Base-by-base conservation (phyloP, 2,329 filamentous ascomycete genomes). In the Ophiocordyceps polyrhachis-furcata region DNA sequence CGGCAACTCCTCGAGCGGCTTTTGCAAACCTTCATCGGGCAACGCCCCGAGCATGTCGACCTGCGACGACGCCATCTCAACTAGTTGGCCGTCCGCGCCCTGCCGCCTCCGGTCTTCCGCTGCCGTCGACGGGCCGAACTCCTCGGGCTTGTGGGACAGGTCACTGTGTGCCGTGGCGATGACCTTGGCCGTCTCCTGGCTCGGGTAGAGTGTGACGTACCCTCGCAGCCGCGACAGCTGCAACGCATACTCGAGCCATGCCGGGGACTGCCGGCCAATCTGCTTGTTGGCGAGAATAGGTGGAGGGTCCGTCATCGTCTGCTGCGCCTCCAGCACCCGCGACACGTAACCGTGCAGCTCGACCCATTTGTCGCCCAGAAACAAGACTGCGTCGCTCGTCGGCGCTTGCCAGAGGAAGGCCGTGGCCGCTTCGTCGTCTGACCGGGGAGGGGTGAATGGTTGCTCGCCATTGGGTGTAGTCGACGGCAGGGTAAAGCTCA, bases 391-490 rank as follows among this genome's bases (percentile, higher is more conserved):
- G 50, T 91, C 82, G 55, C 81, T 84, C 50, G 79, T 83, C 5
- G 89, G 88, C 2, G 79, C 76, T 61, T 94, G 83, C 80, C 87
- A 94, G 9, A 93, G 66, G 54, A 93, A 93, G 0, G 82, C 69
- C 0, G 73, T 71, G 43, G 5, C 59, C 53, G 25, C 60, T n/a
- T n/a, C n/a, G 14, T 41, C 41, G 8, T 44, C 17, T 13, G 47
- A 44, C 23, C 23, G 51, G 2, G 79, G 71, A 20, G 66, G 62
- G 0, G 52, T 55, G 46, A 91, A 76, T 2, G 65, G 55, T 0
- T 65, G 63, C 7, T 69, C 70, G 40, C 77, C 79, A 51, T 83
- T 74, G 4, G 87, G 61, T 44, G 76, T 64, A 19, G 69, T 65
- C 4, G 70, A 65, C 4, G 89, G 87, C 15, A 85, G 66, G 47